A percentile compares a stretch with the other conserved stretches of the same genome.
Evolutionary conservation across 2,329 filamentous ascomycete genomes (phyloP).

Genomic region (Diaporthe sp.): DNA sequence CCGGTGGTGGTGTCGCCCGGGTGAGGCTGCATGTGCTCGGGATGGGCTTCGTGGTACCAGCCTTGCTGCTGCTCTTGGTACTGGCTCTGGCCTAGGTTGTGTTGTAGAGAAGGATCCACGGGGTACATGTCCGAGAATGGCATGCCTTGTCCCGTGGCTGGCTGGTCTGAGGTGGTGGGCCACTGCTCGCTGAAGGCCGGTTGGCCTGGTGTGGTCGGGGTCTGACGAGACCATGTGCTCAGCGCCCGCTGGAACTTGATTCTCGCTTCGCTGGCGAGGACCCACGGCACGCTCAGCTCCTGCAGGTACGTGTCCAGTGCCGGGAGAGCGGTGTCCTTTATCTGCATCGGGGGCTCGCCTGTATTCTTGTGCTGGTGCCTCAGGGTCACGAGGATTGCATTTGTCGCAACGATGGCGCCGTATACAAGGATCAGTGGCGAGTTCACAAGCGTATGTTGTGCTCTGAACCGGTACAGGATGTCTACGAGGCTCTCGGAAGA

Average conservation of each 20-base stretch:
- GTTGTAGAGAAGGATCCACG: neutral
- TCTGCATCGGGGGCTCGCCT: neutral
- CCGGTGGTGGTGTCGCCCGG: neutral
- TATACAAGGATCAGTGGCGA: neutral
- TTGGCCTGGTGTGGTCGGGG: neutral
- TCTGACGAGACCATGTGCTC: neutral
- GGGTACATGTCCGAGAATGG: neutral
- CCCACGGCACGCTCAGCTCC: neutral
- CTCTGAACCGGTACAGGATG: conserved; percentile 1
- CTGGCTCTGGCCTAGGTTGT: neutral
- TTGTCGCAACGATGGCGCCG: conserved; percentile 2
- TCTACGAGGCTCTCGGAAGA: neutral
- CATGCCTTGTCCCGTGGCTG: neutral
- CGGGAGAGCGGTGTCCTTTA: neutral
- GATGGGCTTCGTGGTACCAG: neutral
- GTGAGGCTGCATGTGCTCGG: neutral
- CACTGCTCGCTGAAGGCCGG: neutral
- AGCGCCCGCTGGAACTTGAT: neutral
- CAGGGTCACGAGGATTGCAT: neutral
- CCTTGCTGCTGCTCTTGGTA: neutral
- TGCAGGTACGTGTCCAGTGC: neutral
- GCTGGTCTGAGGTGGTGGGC: neutral
- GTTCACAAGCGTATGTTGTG: neutral
- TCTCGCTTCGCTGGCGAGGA: neutral
- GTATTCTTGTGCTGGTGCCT: neutral